Evolutionary conservation across 2,329 filamentous ascomycete genomes (phyloP), one percentile per base, ranked within the genome.

Genomic region (Ophiostoma ips): DNA sequence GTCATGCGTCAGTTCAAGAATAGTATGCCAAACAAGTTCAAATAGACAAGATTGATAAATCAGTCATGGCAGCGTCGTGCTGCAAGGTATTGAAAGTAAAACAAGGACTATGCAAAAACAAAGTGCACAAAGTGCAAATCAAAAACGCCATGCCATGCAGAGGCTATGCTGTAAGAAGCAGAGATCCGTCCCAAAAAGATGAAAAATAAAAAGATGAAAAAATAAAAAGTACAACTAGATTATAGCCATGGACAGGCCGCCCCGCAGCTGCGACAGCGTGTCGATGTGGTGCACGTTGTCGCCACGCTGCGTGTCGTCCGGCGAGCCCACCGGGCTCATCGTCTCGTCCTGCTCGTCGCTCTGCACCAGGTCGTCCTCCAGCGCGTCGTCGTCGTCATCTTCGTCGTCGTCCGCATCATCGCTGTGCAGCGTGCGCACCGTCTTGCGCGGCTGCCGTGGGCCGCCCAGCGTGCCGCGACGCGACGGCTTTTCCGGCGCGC

Each of bases 201-300:
- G 41, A 34, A 35, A 24, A 19, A 33, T 40, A 24, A 30, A 46
- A 19, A 41, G 24, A 34, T 8, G 2, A 34, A 31, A 31, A 30
- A 43, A 43, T 10, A 7, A 46, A 33, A 31, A 46, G 24, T 12
- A 12, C n/a, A 34, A 33, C 21, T 18, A 40, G 35, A 33, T 24
- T 12, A 41, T 44, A 24, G 50, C 41, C 30, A 30, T 34, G 11
- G 47, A 59, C 11, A 77, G 58, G 2, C 74, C 73, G 30, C 72
- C 77, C 77, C 70, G 66, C 57, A 81, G 60, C 60, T 81, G 70
- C 35, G 66, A 65, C 54, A 81, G 57, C 16, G 63, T 72, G 55
- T 64, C 66, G 34, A 81, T 70, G 19, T 59, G 59, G 8, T 43
- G 46, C n/a, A 53, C 34, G 31, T n/a, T 5, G 43, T 16, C 10